These are phyloP conservation scores for Glarea lozoyensis DNA, from an alignment of 495 filamentous ascomycete species.

Conservation along the genomic window DNA sequence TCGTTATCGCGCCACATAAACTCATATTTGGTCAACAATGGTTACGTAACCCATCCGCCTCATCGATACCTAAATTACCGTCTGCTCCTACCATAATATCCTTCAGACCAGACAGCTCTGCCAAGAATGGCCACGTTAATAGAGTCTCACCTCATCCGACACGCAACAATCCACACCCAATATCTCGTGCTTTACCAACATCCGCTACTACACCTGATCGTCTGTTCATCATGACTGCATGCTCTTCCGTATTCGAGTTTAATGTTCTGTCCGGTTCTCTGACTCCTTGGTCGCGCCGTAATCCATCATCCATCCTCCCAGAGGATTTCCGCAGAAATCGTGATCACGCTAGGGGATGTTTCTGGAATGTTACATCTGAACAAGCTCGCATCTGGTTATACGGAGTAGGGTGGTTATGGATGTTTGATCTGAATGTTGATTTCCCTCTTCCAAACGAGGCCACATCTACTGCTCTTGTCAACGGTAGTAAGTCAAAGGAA, in stretches of 20 bases:
- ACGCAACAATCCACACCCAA: conserved; percentile 35
- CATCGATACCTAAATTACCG: conserved; percentile 70
- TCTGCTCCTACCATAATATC: conserved; percentile 62
- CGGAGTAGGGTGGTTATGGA: conserved; percentile 77
- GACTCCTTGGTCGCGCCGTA: conserved; percentile 77
- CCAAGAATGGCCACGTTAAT: conserved; percentile 23
- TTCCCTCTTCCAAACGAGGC: conserved; percentile 30
- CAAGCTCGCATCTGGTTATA: conserved; percentile 75
- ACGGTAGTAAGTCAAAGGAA: background rate
- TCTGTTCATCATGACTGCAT: conserved; percentile 66
- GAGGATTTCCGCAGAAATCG: conserved; percentile 57
- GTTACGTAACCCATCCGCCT: conserved; percentile 54
- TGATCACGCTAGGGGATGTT: conserved; percentile 69
- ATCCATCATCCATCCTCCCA: conserved; percentile 67
- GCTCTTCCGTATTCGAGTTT: conserved; percentile 69
- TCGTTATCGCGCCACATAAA: conserved; percentile 13
- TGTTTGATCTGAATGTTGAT: conserved; percentile 78
- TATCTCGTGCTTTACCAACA: conserved; percentile 29
- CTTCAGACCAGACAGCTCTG: conserved; percentile 50
- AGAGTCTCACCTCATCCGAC: conserved; percentile 32
- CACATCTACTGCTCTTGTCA: background rate
- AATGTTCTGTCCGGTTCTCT: conserved; percentile 64
- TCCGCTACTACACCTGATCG: conserved; percentile 41
- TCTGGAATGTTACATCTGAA: conserved; percentile 64
- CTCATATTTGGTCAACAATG: conserved; percentile 41